Evolutionary conservation across 352 stramenopile genomes (phyloP).

Genomic region (Phytophthora europaea): DNA sequence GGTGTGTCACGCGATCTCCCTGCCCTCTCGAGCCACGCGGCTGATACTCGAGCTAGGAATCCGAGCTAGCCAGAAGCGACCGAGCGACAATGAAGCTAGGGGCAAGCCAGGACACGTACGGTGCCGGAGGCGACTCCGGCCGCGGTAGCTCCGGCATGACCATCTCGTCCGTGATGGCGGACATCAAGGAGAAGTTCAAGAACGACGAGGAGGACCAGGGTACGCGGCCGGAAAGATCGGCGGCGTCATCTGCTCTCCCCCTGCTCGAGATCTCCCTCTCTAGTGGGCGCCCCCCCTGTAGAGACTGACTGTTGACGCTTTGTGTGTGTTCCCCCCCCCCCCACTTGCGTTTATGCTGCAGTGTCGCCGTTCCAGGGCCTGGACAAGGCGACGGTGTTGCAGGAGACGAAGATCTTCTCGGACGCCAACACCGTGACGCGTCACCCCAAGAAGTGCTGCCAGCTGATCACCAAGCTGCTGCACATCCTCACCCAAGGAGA

Average conservation of each 20-base stretch:
- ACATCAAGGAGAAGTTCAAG: constrained; percentile 99
- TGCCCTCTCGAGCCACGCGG: constrained; percentile 35
- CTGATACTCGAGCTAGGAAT: constrained; percentile 33
- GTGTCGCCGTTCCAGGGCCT: constrained; percentile 95
- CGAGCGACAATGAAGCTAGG: constrained; percentile 68
- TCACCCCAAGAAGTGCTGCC: constrained; percentile 98
- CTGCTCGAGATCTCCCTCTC: background rate
- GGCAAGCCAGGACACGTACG: constrained; percentile 62
- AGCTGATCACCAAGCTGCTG: constrained; percentile 99
- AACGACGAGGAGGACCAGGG: constrained; percentile 96
- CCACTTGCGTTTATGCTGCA: constrained; percentile 36
- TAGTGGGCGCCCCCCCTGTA: background rate
- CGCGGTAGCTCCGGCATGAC: constrained; percentile 48
- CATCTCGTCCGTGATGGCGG: constrained; percentile 93
- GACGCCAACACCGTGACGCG: constrained; percentile 97
- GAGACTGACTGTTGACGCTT: constrained; percentile 5
- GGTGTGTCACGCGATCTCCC: constrained; percentile 1
- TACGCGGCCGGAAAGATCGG: constrained; percentile 36
- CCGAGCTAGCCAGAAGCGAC: constrained; percentile 31
- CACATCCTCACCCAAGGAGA: constrained; percentile 99
- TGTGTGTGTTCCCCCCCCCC: constrained; percentile 2
- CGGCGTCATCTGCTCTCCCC: background rate
- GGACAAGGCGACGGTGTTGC: constrained; percentile 97
- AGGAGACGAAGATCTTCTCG: constrained; percentile 99
- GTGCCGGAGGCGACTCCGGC: constrained; percentile 48